phyloP scores from a whole-genome alignment of 495 filamentous ascomycete genomes.

The Evernia prunastri region DNA sequence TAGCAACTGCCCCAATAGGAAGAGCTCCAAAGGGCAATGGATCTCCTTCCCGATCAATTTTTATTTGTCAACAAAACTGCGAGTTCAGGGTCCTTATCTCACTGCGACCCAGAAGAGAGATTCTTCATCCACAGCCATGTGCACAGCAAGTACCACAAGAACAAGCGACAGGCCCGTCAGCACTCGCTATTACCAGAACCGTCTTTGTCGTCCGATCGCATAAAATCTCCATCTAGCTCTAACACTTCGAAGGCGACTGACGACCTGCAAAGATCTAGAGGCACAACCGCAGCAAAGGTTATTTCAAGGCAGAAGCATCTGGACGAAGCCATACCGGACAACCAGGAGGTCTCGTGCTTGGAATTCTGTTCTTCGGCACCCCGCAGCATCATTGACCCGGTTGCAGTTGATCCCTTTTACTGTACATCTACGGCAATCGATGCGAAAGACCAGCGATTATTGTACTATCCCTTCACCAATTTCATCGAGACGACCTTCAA shows the following conservation, averaged over 20 bases:
- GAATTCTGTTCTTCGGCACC: not conserved
- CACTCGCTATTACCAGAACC: not conserved
- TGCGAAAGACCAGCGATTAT: conserved; percentile 4
- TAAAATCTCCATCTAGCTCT: not conserved
- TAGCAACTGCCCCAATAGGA: not conserved
- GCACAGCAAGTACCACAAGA: conserved; percentile 10
- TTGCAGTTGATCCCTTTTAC: conserved; percentile 1
- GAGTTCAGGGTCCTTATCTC: conserved; percentile 5
- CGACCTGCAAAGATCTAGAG: not conserved
- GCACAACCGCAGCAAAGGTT: not conserved
- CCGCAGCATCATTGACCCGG: not conserved
- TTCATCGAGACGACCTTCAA: conserved; percentile 13
- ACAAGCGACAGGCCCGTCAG: not conserved
- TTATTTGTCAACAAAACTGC: conserved; percentile 14
- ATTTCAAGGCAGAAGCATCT: not conserved
- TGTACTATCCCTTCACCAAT: conserved; percentile 10
- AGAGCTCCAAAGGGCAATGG: not conserved
- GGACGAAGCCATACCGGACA: not conserved
- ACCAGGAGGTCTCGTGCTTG: not conserved
- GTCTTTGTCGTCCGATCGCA: not conserved
- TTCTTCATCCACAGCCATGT: conserved; percentile 13
- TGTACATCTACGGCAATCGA: not conserved
- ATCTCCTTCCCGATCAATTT: conserved; percentile 9
- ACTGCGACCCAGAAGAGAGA: conserved; percentile 10
- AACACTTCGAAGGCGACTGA: not conserved